Base-by-base conservation (phyloP, 768 basidiomycete genomes). In the Tulasnella calospora region DNA sequence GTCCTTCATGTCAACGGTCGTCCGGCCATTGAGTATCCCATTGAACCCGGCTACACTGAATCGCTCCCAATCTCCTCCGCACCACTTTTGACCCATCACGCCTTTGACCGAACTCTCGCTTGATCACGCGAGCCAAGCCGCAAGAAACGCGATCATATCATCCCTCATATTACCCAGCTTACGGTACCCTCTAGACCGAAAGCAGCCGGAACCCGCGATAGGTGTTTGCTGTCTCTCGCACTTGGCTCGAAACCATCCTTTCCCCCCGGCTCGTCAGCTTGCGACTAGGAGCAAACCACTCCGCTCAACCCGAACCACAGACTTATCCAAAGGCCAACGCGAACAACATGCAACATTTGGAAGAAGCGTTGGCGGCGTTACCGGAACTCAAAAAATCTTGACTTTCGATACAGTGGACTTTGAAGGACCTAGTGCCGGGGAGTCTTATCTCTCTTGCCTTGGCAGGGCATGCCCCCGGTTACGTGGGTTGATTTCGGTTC, bases 1-100 rank as follows among this genome's bases (percentile, higher is more conserved):
- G 46, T 19, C 85, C 83, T 30, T 83, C 84, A 19, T 12, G 13
- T 46, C 46, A 19, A 15, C 46, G 13, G 13, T 46, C 13, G 19
- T 46, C 2, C 8, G 13, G 12, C 13, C 19, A 3, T 46, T 17
- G 13, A 17, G 13, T 46, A 2, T 13, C 46, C 46, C 13, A 15
- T 13, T 17, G 46, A 13, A 2, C 13, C 19, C 19, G 19, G 46
- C 8, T 12, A 46, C 15, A 46, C 46, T 2, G 8, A 19, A 12
- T 13, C 3, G 13, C 4, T 46, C 3, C 12, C 12, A 46, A 3
- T 12, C 2, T 46, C 46, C 13, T 19, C 46, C 13, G 46, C 13
- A 46, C 46, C 46, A 15, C 46, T 19, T 13, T 46, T 46, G 46
- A 46, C 46, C 3, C 15, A 46, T 46, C 46, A 46, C 15, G 4